Conservation (phyloP, 2,329 filamentous ascomycete genomes). For the Scedosporium minutisporum region DNA sequence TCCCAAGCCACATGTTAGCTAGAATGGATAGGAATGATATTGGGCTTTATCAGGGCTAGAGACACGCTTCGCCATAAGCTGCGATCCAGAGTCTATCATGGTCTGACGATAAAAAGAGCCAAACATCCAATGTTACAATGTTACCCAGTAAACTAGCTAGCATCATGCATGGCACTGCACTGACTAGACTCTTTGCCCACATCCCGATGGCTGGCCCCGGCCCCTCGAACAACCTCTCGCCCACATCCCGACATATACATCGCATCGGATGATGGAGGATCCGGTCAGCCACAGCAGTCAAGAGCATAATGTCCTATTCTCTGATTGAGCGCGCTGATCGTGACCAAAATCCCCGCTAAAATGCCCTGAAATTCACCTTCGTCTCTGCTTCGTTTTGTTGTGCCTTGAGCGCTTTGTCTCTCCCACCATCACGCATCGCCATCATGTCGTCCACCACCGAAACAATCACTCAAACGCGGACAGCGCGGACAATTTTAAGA, state of each 20-base stretch:
- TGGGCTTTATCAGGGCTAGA: not conserved
- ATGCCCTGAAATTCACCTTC: not conserved
- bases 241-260: conserved; percentile 9
- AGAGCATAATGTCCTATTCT: not conserved
- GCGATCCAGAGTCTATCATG: too few relatives aligned
- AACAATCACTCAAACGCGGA: conserved; percentile 24
- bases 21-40: not conserved
- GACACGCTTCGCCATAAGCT: too few relatives aligned
- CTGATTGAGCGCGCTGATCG: not conserved
- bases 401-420: too few relatives aligned
- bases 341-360: too few relatives aligned
- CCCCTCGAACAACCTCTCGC: conserved; percentile 4
- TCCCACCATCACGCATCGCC: conserved; percentile 4
- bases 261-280: not conserved
- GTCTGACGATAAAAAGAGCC: too few relatives aligned
- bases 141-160: too few relatives aligned
- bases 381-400: not conserved
- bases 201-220: not conserved
- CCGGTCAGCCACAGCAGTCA: not conserved
- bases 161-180: too few relatives aligned
- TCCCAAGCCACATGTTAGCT: too few relatives aligned
- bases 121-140: too few relatives aligned
- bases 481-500: conserved; percentile 24
- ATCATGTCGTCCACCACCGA: conserved; percentile 24
- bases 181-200: not conserved